Conservation (phyloP, 805 yeast genomes). For the Crinitomyces ghanaensis region DNA sequence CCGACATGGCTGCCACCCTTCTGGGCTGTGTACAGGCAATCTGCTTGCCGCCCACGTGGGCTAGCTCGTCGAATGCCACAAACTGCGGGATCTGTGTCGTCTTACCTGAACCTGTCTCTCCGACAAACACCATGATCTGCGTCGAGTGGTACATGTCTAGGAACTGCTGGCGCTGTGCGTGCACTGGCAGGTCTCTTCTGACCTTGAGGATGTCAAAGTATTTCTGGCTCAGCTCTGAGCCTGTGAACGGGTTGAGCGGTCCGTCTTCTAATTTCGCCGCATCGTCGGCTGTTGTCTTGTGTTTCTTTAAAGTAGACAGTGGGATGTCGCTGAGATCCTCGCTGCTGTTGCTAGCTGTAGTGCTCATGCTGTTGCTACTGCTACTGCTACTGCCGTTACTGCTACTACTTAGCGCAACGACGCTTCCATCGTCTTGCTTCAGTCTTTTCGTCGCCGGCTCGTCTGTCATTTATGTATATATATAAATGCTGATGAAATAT, state of each 20-base stretch:
- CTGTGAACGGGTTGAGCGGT: slow-evolving; percentile 68
- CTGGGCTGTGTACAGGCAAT: slow-evolving; percentile 95
- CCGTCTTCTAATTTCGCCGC: slow-evolving; percentile 33
- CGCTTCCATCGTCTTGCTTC: slow-evolving; percentile 7
- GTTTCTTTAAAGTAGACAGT: slow-evolving; percentile 12
- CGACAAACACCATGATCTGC: slow-evolving; percentile 95
- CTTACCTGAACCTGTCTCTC: slow-evolving; percentile 99
- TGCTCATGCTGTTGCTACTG: too few species aligned
- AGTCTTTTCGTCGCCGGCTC: slow-evolving; percentile 10
- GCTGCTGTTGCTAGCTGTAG: too few species aligned
- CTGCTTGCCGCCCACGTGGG: slow-evolving; percentile 70
- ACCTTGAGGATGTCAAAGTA: slow-evolving; percentile 68
- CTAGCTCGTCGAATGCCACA: slow-evolving; percentile 84
- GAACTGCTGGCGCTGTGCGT: slow-evolving; percentile 85
- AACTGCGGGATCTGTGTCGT: slow-evolving; percentile 98
- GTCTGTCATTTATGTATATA: slow-evolving; percentile 7
- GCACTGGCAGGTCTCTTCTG: slow-evolving; percentile 86
- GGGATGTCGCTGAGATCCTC: too few species aligned
- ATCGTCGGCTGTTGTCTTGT: slow-evolving; percentile 24
- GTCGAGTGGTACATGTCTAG: slow-evolving; percentile 70
- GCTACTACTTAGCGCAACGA: too few species aligned
- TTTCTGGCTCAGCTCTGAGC: slow-evolving; percentile 44
- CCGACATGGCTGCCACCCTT: slow-evolving; percentile 98
- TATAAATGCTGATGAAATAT: not conserved
- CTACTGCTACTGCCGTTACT: too few species aligned